Percentiles rank a stretch among this genome's conserved stretches.
Evolutionary conservation across 345 rosid genomes (phyloP).

Genomic region (thale cress (Arabidopsis thaliana)): DNA sequence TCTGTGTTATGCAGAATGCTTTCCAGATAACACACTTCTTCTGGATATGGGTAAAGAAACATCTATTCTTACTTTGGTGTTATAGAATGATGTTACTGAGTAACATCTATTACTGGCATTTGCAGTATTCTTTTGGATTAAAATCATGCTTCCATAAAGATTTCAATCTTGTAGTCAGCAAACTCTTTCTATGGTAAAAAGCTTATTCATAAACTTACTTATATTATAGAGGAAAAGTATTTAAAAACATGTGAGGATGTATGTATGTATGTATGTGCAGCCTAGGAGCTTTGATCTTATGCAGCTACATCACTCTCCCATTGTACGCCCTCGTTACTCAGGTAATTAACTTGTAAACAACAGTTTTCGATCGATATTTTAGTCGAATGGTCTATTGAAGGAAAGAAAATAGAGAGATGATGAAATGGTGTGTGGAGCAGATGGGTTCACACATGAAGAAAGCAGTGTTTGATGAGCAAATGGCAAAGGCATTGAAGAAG

Average conservation of each 20-base stretch:
- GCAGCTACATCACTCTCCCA: conserved; percentile 96
- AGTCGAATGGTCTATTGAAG: neutral
- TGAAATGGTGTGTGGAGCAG: conserved; percentile 22
- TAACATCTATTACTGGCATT: neutral
- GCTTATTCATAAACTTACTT: neutral
- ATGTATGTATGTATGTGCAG: conserved; percentile 53
- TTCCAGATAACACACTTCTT: conserved; percentile 95
- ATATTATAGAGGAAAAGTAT: neutral
- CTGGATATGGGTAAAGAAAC: conserved; percentile 79
- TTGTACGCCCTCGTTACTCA: conserved; percentile 88
- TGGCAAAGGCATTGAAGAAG: conserved; percentile 85
- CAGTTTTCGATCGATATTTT: neutral
- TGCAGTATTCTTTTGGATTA: conserved; percentile 81
- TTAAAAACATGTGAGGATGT: neutral
- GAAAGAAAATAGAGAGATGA: neutral
- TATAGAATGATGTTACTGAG: neutral
- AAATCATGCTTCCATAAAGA: conserved; percentile 79
- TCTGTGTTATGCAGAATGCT: conserved; percentile 68
- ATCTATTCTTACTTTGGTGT: neutral
- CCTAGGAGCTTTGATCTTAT: conserved; percentile 60
- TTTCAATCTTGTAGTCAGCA: conserved; percentile 54
- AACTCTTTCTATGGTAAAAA: conserved; percentile 72
- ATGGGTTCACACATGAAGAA: conserved; percentile 93
- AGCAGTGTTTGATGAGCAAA: conserved; percentile 90
- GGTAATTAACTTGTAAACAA: conserved; percentile 51